These are phyloP conservation scores for Umbelopsis sp. DNA, from an alignment of 192 early-diverging fungal genomes.

Conservation along the genomic window DNA sequence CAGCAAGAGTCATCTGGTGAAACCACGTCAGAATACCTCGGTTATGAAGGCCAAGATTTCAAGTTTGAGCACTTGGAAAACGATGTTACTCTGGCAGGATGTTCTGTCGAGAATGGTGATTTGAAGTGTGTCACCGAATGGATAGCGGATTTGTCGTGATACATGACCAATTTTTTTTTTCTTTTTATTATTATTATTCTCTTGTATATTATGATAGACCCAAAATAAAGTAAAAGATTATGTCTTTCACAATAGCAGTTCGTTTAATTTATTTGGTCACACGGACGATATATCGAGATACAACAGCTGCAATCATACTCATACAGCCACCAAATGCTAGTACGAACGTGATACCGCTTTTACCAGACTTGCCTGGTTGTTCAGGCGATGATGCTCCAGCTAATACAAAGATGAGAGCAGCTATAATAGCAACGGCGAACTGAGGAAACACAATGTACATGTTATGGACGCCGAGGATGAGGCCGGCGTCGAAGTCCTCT, in stretches of 20 bases:
- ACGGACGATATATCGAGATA: slow-evolving; percentile 51
- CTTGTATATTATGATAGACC: too few relatives aligned
- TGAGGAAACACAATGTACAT: slow-evolving; percentile 95
- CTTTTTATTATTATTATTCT: neutral
- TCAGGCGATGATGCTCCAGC: slow-evolving; percentile 49
- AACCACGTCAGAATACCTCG: slow-evolving; percentile 69
- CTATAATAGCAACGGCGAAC: slow-evolving; percentile 80
- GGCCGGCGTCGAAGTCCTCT: slow-evolving; percentile 59
- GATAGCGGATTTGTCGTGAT: slow-evolving; percentile 49
- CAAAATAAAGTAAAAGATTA: too few relatives aligned
- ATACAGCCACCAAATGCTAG: slow-evolving; percentile 73
- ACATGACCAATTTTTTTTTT: neutral
- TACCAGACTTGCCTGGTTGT: slow-evolving; percentile 17
- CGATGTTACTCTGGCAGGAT: slow-evolving; percentile 64
- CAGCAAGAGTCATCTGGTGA: slow-evolving; percentile 66
- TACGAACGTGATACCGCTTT: slow-evolving; percentile 60
- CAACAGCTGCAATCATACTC: slow-evolving; percentile 63
- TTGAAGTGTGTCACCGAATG: slow-evolving; percentile 63
- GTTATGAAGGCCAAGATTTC: slow-evolving; percentile 81
- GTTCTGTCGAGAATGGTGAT: slow-evolving; percentile 62
- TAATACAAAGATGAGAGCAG: slow-evolving; percentile 58
- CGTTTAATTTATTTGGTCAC: slow-evolving; percentile 20
- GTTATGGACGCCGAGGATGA: slow-evolving; percentile 93
- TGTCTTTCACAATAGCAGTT: too few relatives aligned
- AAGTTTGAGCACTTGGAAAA: slow-evolving; percentile 82